Percentiles rank a stretch among this genome's conserved stretches.
Conservation (phyloP, 345 rosid species). For the sweet orange (Citrus sinensis) region DNA sequence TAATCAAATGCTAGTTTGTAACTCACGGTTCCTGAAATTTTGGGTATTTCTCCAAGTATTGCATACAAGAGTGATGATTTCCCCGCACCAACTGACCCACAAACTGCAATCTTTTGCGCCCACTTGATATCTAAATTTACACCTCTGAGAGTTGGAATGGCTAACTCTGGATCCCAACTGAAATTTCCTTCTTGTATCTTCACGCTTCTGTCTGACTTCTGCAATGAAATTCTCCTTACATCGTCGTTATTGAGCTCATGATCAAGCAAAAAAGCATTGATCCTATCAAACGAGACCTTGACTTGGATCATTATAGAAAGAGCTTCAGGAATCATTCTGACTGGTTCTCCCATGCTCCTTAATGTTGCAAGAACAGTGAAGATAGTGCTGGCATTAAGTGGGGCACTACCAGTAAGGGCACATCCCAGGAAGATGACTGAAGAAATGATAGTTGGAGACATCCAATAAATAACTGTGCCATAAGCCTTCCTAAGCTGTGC, state of each 20-base stretch:
- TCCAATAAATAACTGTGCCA: conserved; percentile 57
- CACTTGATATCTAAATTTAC: conserved; percentile 40
- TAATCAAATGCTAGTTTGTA: background rate
- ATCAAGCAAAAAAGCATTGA: conserved; percentile 56
- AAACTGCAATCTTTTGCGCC: conserved; percentile 68
- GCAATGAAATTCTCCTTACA: conserved; percentile 18
- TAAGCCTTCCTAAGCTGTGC: conserved; percentile 48
- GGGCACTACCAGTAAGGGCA: conserved; percentile 47
- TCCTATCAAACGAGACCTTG: conserved; percentile 55
- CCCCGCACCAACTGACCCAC: conserved; percentile 81
- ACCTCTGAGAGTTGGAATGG: conserved; percentile 35
- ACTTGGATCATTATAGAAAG: conserved; percentile 71
- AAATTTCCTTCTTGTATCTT: conserved; percentile 51
- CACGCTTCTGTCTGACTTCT: conserved; percentile 29
- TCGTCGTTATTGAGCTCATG: conserved; percentile 50
- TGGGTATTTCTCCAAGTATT: conserved; percentile 65
- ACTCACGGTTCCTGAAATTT: conserved; percentile 66
- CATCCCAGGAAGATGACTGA: conserved; percentile 66
- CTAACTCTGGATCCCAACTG: conserved; percentile 63
- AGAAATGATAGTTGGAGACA: conserved; percentile 67
- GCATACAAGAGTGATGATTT: conserved; percentile 71
- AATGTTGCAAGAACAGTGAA: conserved; percentile 71
- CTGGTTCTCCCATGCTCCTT: conserved; percentile 64
- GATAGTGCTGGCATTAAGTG: conserved; percentile 67
- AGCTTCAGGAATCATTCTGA: conserved; percentile 67